phyloP scores from a whole-genome alignment of 129 eudicot species.

The Lactuca sativa region DNA sequence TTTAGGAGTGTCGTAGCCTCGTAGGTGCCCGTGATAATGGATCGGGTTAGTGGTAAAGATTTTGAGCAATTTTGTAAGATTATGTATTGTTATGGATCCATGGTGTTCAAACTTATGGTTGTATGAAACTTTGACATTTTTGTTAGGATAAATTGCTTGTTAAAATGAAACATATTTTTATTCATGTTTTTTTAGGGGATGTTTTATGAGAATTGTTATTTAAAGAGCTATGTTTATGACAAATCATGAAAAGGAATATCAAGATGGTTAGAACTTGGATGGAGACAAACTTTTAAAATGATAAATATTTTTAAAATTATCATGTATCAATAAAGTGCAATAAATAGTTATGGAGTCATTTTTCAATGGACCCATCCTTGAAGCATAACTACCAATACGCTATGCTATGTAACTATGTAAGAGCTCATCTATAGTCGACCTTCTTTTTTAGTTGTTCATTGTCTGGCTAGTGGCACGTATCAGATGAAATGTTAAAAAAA shows the following conservation, averaged over 20 bases:
- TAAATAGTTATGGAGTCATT: not conserved
- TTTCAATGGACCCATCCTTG: not conserved
- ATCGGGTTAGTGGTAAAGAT: not conserved
- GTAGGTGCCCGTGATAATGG: constrained; percentile 17
- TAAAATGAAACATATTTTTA: not conserved
- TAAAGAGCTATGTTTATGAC: not conserved
- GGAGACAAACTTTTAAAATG: not conserved
- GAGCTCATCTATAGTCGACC: no score
- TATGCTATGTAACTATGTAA: no score
- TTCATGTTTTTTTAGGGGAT: not conserved
- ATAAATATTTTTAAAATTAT: no score
- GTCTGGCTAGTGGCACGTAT: no score
- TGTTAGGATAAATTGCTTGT: not conserved
- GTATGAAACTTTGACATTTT: constrained; percentile 7
- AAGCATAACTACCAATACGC: no score
- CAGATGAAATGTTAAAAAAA: no score
- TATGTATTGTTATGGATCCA: constrained; percentile 9
- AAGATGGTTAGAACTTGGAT: no score
- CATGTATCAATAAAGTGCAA: no score
- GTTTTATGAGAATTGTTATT: not conserved
- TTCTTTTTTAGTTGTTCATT: no score
- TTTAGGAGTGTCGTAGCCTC: constrained; percentile 50
- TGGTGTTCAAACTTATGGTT: not conserved
- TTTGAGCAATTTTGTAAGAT: constrained; percentile 18
- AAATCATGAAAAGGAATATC: no score